Conservation (phyloP, 768 basidiomycete species). For the Suillus subalutaceus region DNA sequence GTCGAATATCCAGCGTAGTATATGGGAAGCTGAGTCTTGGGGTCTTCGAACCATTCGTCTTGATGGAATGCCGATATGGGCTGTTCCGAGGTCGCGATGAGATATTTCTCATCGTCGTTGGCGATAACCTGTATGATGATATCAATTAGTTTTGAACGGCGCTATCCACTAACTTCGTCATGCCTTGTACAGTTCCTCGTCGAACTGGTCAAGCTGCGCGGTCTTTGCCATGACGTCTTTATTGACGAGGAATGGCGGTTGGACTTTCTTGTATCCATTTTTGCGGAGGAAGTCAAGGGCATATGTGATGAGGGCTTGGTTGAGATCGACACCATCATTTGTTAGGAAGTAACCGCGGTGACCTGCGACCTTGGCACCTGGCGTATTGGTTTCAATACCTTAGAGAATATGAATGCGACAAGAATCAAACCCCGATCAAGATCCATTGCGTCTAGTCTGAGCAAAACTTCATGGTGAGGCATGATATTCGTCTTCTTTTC, state of each 20-base stretch:
- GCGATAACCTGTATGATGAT: constrained; percentile 67
- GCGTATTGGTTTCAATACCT: constrained; percentile 7
- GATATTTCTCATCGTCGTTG: constrained; percentile 94
- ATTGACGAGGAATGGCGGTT: constrained; percentile 98
- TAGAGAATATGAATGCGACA: not conserved
- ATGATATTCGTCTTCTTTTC: constrained; percentile 77
- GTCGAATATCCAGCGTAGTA: constrained; percentile 89
- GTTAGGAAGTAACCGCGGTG: constrained; percentile 97
- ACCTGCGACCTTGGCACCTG: constrained; percentile 90
- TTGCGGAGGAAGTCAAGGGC: constrained; percentile 90
- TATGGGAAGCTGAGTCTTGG: constrained; percentile 89
- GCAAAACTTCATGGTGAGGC: constrained; percentile 97
- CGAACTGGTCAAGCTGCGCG: constrained; percentile 96
- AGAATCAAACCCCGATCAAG: constrained; percentile 77
- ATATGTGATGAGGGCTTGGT: constrained; percentile 94
- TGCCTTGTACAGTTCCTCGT: constrained; percentile 97
- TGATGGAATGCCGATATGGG: constrained; percentile 95
- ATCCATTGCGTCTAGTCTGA: constrained; percentile 94
- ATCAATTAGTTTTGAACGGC: constrained; percentile 5
- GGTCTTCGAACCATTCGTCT: constrained; percentile 97
- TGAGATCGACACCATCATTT: constrained; percentile 94
- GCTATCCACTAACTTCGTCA: constrained; percentile 11
- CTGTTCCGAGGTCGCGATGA: constrained; percentile 98
- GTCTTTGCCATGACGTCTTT: constrained; percentile 98
- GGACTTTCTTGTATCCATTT: constrained; percentile 88